A percentile compares a stretch with the other conserved stretches of the same genome.
Conservation (phyloP, 2,329 filamentous ascomycete species). For the Aspergillus sergii region DNA sequence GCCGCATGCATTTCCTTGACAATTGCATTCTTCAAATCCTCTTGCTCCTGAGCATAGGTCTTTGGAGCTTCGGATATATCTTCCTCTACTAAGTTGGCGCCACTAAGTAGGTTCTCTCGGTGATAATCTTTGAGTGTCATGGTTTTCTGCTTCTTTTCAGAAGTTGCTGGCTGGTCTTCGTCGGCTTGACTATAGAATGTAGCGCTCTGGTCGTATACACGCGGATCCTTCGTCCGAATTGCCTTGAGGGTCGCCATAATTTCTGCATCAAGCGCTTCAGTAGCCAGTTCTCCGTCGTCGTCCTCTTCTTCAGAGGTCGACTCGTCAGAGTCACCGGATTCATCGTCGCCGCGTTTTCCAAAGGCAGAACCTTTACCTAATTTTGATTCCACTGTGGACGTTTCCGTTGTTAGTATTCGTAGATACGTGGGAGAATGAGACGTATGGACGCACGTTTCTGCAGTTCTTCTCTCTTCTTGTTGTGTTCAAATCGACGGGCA, state of each 20-base stretch:
- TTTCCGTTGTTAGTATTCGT: slow-evolving; percentile 2
- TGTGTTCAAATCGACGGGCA: slow-evolving; percentile 88
- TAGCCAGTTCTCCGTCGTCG: slow-evolving; percentile 84
- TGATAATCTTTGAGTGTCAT: slow-evolving; percentile 90
- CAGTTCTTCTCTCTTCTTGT: slow-evolving; percentile 92
- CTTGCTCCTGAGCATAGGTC: slow-evolving; percentile 89
- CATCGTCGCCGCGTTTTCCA: slow-evolving; percentile 45
- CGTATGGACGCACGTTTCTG: slow-evolving; percentile 51
- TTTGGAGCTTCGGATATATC: slow-evolving; percentile 52
- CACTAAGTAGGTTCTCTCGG: slow-evolving; percentile 80
- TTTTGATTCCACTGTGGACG: slow-evolving; percentile 78
- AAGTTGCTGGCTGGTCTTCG: slow-evolving; percentile 45
- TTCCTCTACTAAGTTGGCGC: slow-evolving; percentile 62
- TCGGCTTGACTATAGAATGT: slow-evolving; percentile 76
- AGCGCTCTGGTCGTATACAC: slow-evolving; percentile 78
- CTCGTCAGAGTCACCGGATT: slow-evolving; percentile 61
- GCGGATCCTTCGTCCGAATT: slow-evolving; percentile 86
- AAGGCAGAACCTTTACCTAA: slow-evolving; percentile 56
- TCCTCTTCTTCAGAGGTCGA: slow-evolving; percentile 80
- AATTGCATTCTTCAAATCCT: slow-evolving; percentile 74
- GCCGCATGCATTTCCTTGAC: slow-evolving; percentile 78
- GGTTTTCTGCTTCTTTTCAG: slow-evolving; percentile 73
- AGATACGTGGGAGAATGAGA: not conserved
- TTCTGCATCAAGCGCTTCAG: slow-evolving; percentile 80
- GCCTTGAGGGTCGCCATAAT: slow-evolving; percentile 86